Conservation (phyloP, 1,284 basidiomycete species). For the Heterobasidion occidentale region DNA sequence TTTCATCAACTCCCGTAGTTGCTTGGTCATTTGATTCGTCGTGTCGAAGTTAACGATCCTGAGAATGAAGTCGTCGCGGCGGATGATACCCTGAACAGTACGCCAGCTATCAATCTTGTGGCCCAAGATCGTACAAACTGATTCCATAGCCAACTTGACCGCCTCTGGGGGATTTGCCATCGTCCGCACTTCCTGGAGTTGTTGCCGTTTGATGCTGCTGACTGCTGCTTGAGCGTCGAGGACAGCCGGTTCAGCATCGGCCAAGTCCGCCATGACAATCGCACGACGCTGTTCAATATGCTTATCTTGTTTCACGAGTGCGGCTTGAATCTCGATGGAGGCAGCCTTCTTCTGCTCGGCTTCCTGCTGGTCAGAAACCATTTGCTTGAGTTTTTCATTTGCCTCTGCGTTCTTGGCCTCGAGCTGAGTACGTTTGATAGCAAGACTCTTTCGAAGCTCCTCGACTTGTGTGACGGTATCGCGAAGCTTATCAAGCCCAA, state of each 20-base stretch:
- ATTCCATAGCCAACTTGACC: conserved; percentile 98
- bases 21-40: conserved; percentile 81
- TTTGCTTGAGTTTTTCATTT: conserved; percentile 94
- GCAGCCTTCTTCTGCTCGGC: conserved; percentile 97
- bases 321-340: conserved; percentile 93
- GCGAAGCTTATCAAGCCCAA: conserved; percentile 94
- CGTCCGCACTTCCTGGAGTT: conserved; percentile 94
- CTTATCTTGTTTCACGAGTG: conserved; percentile 86
- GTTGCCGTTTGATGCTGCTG: conserved; percentile 95
- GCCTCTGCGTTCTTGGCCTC: conserved; percentile 92
- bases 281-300: conserved; percentile 83
- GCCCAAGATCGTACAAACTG: conserved; percentile 95
- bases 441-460: conserved; percentile 91
- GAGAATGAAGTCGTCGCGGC: conserved; percentile 96
- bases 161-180: conserved; percentile 99
- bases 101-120: conserved; percentile 98
- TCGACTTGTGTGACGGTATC: conserved; percentile 96
- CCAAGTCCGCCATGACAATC: conserved; percentile 92
- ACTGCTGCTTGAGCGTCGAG: conserved; percentile 93
- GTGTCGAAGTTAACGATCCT: conserved; percentile 98
- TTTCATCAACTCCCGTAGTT: conserved; percentile 89
- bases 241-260: conserved; percentile 97
- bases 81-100: conserved; percentile 93
- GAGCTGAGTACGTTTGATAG: conserved; percentile 89
- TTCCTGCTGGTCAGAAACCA: conserved; percentile 98